A percentile compares a stretch with the other conserved stretches of the same genome.
Conservation (phyloP, 768 basidiomycete species). For the Austroboletus eburneus region DNA sequence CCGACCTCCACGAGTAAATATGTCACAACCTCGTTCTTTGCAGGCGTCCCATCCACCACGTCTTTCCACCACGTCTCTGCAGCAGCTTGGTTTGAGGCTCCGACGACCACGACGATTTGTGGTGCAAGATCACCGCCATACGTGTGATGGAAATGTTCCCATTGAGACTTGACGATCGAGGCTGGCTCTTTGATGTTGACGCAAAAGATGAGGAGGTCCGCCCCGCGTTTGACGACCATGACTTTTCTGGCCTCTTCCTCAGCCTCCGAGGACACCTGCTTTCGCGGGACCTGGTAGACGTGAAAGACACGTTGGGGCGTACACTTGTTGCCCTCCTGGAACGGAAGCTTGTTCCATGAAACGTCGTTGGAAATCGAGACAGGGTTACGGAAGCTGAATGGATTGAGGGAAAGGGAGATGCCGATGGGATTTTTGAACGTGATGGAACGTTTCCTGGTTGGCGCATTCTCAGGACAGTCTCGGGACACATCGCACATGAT, state of each 20-base stretch:
- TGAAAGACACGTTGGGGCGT: conserved; percentile 10
- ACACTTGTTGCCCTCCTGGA: conserved; percentile 11
- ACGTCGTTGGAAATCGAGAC: conserved; percentile 15
- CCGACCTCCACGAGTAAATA: conserved; percentile 2
- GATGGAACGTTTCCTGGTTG: conserved; percentile 16
- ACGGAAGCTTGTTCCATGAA: conserved; percentile 17
- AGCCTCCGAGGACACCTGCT: neutral
- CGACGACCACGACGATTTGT: conserved; percentile 21
- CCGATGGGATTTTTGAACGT: conserved; percentile 23
- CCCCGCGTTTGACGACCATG: conserved; percentile 18
- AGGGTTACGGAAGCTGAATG: conserved; percentile 21
- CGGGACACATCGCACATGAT: conserved; percentile 23
- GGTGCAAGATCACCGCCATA: conserved; percentile 27
- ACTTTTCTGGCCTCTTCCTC: conserved; percentile 5
- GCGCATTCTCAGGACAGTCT: neutral
- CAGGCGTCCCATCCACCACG: neutral
- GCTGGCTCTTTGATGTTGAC: conserved; percentile 5
- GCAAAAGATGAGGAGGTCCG: conserved; percentile 27
- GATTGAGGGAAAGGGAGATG: conserved; percentile 9
- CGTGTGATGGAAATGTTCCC: conserved; percentile 24
- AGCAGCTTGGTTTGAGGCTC: conserved; percentile 8
- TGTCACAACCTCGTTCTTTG: conserved; percentile 6
- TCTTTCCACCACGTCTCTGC: conserved; percentile 24
- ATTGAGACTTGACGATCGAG: conserved; percentile 14
- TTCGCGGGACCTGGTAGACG: conserved; percentile 22